Percentiles rank a stretch among this genome's conserved stretches.
Conservation (phyloP, 495 filamentous ascomycete species). For the Penicillium daleae region DNA sequence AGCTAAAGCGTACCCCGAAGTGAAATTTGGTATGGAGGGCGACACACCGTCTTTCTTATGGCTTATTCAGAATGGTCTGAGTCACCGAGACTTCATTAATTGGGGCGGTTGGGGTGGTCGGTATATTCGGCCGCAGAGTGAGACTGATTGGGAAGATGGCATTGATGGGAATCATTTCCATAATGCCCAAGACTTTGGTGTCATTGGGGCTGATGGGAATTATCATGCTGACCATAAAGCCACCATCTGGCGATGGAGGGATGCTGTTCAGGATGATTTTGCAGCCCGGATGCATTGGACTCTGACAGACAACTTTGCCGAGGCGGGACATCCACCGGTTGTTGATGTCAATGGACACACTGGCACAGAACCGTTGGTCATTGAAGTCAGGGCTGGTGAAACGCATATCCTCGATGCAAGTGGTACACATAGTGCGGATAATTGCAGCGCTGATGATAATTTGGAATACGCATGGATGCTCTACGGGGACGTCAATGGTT, state of each 20-base stretch:
- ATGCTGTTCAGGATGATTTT: background rate
- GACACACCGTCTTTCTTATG: background rate
- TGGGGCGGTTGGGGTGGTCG: constrained; percentile 19
- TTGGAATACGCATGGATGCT: background rate
- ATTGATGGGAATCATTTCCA: constrained; percentile 36
- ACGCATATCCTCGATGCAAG: background rate
- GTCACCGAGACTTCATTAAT: background rate
- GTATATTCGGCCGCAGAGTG: constrained; percentile 12
- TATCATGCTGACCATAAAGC: background rate
- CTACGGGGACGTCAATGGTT: background rate
- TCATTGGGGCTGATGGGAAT: background rate
- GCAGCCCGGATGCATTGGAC: background rate
- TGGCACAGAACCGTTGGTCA: background rate
- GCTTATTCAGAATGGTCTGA: background rate
- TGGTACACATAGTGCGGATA: background rate
- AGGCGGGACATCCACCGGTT: background rate
- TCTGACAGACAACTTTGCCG: background rate
- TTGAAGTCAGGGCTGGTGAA: background rate
- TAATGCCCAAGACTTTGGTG: constrained; percentile 32
- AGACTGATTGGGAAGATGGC: constrained; percentile 14
- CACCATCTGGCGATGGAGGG: background rate
- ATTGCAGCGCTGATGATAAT: background rate
- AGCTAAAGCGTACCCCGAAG: background rate
- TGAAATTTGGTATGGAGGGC: background rate
- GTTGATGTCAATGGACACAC: background rate